phyloP scores from a whole-genome alignment of 495 filamentous ascomycete genomes.

The Neurospora sp. region DNA sequence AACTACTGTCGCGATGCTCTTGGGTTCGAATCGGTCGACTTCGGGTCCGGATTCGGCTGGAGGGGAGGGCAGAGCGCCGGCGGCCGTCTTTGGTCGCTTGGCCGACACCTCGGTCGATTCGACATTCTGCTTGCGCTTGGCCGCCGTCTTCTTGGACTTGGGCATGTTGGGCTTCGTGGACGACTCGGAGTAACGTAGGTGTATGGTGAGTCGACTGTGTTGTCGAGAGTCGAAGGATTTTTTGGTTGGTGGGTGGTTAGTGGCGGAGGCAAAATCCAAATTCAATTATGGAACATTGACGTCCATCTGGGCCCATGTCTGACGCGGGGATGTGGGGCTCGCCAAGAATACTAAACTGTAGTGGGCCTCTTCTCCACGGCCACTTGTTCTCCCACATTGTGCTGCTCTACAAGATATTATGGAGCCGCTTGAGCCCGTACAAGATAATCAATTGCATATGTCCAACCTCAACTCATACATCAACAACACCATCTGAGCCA shows the following conservation, averaged over 20 bases:
- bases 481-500: background rate
- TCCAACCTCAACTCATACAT: background rate
- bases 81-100: slow-evolving; percentile 18
- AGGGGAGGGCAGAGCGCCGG: slow-evolving; percentile 19
- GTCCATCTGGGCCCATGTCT: background rate
- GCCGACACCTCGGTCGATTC: slow-evolving; percentile 11
- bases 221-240: background rate
- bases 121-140: slow-evolving; percentile 15
- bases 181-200: background rate
- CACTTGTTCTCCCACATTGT: no score
- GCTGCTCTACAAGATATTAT: background rate
- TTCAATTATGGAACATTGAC: background rate
- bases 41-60: slow-evolving; percentile 13
- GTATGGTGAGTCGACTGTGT: background rate
- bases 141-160: slow-evolving; percentile 17
- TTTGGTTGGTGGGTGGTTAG: background rate
- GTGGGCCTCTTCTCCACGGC: background rate
- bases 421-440: background rate
- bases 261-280: background rate
- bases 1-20: slow-evolving; percentile 24
- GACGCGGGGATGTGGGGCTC: background rate
- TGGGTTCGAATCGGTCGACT: slow-evolving; percentile 13
- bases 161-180: slow-evolving; percentile 6
- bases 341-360: background rate
- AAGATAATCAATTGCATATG: background rate